A percentile compares a stretch with the other conserved stretches of the same genome.
phyloP scores from a whole-genome alignment of 1,284 basidiomycete species.

The Heliocybe sulcata region DNA sequence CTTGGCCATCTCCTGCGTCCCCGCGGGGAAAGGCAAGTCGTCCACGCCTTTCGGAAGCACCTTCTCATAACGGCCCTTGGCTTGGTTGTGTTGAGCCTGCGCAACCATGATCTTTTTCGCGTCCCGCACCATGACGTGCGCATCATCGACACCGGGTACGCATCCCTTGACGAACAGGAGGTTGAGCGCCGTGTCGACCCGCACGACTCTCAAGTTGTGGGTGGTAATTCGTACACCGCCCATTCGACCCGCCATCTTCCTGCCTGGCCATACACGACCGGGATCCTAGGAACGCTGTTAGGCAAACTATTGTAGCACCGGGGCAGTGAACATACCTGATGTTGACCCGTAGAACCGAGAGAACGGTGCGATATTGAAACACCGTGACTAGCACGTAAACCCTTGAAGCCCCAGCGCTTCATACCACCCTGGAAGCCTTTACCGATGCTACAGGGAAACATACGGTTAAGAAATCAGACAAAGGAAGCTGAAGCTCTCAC shows the following conservation, averaged over 20 bases:
- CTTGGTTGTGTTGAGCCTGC: conserved; percentile 55
- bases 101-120: conserved; percentile 79
- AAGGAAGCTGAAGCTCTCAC: conserved; percentile 19
- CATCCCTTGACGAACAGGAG: conserved; percentile 81
- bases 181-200: conserved; percentile 82
- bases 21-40: conserved; percentile 89
- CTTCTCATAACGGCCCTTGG: conserved; percentile 76
- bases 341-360: conserved; percentile 89
- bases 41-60: conserved; percentile 80
- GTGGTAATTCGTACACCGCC: conserved; percentile 80
- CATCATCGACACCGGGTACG: conserved; percentile 71
- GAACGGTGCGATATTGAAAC: conserved; percentile 93
- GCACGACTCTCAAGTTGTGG: conserved; percentile 87
- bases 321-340: conserved; percentile 54
- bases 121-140: conserved; percentile 67
- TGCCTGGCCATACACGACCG: conserved; percentile 91
- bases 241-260: conserved; percentile 97
- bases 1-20: conserved; percentile 73
- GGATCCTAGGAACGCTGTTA: conserved; percentile 58
- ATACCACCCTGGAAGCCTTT: conserved; percentile 97
- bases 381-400: conserved; percentile 93
- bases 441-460: conserved; percentile 61
- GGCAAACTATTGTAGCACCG: neutral
- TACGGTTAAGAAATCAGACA: conserved; percentile 2
- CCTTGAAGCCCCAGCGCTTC: conserved; percentile 95